These are phyloP conservation scores for Sporothrix phasma DNA, from an alignment of 2,329 filamentous ascomycete genomes.

Conservation along the genomic window DNA sequence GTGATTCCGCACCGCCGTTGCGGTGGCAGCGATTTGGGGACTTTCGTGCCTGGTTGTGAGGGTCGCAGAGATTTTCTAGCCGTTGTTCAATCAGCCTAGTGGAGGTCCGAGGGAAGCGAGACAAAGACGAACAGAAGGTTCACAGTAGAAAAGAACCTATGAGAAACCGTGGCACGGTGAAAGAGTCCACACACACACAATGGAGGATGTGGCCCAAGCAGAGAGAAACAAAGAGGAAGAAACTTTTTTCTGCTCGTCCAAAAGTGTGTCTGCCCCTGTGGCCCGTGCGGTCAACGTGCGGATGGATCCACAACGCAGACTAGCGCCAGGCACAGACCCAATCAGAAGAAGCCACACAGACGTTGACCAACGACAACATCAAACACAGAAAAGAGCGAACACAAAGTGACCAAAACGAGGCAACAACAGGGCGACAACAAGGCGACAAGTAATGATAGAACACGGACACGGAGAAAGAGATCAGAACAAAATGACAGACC, in stretches of 20 bases:
- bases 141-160: background rate
- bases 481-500: background rate
- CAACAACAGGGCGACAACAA: background rate
- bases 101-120: background rate
- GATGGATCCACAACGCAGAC: background rate
- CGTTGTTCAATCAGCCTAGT: background rate
- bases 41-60: background rate
- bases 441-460: too few relatives aligned
- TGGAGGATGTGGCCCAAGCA: background rate
- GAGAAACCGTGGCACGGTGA: background rate
- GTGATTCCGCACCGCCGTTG: background rate
- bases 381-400: background rate
- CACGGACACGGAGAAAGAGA: background rate
- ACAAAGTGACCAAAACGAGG: background rate
- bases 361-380: background rate
- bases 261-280: slow-evolving; percentile 9
- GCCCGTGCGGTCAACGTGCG: slow-evolving; percentile 9
- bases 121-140: background rate
- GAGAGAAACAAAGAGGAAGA: background rate
- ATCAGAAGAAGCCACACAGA: slow-evolving; percentile 3
- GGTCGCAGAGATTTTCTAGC: slow-evolving; percentile 1
- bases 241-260: background rate
- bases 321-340: slow-evolving; percentile 16
- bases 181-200: background rate
- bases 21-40: background rate